phyloP scores from a whole-genome alignment of 208 protist genomes.

The Crithidia thermophila region DNA sequence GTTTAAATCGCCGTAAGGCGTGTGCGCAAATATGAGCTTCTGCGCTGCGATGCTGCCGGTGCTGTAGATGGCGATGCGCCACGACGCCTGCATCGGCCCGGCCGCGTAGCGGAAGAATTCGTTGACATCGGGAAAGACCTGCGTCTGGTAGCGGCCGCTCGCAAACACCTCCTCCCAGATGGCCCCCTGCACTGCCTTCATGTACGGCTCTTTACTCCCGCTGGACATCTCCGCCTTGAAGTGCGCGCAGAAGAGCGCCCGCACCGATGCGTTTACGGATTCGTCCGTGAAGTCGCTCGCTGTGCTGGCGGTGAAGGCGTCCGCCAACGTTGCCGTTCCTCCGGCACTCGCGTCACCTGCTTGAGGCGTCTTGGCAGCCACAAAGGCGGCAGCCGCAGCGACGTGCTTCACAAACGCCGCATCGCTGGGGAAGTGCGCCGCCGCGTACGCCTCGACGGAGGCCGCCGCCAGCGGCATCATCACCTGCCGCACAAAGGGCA shows the following conservation, averaged over 20 bases:
- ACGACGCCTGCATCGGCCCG: background rate
- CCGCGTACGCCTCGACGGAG: conserved; percentile 46
- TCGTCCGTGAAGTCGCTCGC: conserved; percentile 12
- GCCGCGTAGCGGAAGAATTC: conserved; percentile 30
- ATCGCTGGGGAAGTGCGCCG: conserved; percentile 41
- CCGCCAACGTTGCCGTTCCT: background rate
- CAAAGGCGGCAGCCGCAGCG: background rate
- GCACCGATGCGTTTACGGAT: conserved; percentile 14
- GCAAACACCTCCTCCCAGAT: conserved; percentile 49
- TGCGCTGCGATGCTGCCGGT: conserved; percentile 67
- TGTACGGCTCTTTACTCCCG: conserved; percentile 24
- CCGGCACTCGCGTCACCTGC: background rate
- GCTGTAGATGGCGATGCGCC: conserved; percentile 84
- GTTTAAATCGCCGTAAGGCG: conserved; percentile 65
- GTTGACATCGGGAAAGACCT: conserved; percentile 52
- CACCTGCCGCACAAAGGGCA: conserved; percentile 70
- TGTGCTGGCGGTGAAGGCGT: background rate
- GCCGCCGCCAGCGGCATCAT: conserved; percentile 49
- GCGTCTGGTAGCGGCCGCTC: background rate
- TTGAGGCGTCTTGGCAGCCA: conserved; percentile 9
- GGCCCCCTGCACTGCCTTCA: conserved; percentile 81
- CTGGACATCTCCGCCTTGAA: conserved; percentile 21
- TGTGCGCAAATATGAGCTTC: conserved; percentile 73
- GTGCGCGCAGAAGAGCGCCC: conserved; percentile 30
- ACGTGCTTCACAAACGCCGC: conserved; percentile 22